Evolutionary conservation across 1,284 basidiomycete species (phyloP), one percentile per base, ranked within the genome.

Genomic region (Bondarzewia mesenterica): DNA sequence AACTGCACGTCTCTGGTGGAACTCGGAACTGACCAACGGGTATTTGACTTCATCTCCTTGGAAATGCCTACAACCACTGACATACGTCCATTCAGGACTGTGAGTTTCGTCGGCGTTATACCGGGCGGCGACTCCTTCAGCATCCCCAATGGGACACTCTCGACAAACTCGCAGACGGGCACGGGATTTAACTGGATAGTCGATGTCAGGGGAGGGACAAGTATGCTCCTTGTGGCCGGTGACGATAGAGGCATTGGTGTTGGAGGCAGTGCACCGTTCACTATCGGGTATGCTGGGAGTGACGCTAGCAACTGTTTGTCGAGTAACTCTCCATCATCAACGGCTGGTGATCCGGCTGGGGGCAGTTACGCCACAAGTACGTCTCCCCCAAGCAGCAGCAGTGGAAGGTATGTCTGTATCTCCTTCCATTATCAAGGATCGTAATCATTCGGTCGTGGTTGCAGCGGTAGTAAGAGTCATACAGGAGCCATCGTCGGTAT

Each of bases 61-160:
- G n/a, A 35, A 35, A 35, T 8, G 8, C 32, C 32, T 8, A 35
- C 10, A 35, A n/a, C 32, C 8, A n/a, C n/a, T n/a, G n/a, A n/a
- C n/a, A n/a, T n/a, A n/a, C n/a, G n/a, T 35, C n/a, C 32, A 35
- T 21, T 36, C 50, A 83, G 83, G 8, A 73, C 60, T 2, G 72
- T 78, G 3, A 72, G 63, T 26, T 84, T 89, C 61, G 69, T 79
- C 37, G 86, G 85, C 7, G 69, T 89, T 38, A 89, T 90, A 27
- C 88, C 87, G 1, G 87, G 85, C 2, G 87, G 87, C 15, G 66
- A 85, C 45, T 84, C 85, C 0, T 89, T 89, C 59, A 58, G 70
- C 6, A 75, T 89, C 47, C 78, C 81, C 1, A 49, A 71, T 48
- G 68, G 68, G 6, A 29, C 57, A 1, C 60, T 79, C 22, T 73